A percentile compares a stretch with the other conserved stretches of the same genome.
Conservation (phyloP, 345 rosid species). For the Odontarrhena argentea region DNA sequence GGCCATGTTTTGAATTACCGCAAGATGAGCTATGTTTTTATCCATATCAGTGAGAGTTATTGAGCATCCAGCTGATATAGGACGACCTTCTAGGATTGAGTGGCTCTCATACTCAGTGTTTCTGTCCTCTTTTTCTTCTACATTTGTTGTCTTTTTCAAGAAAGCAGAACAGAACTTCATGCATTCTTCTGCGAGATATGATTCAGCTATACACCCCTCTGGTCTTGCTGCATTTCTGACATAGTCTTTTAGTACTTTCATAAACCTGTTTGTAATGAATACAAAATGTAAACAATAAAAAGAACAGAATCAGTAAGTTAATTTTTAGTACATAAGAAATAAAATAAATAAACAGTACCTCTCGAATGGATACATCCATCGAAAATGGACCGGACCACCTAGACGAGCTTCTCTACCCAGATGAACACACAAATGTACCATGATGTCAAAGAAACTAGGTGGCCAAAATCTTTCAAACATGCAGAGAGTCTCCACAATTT, state of each 20-base stretch:
- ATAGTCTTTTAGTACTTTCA: not conserved
- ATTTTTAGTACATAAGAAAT: too few species aligned
- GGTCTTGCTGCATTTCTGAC: too few species aligned
- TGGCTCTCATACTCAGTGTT: not conserved
- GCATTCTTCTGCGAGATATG: not conserved
- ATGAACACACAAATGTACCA: not conserved
- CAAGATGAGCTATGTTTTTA: too few species aligned
- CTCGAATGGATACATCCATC: not conserved
- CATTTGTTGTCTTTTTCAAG: not conserved
- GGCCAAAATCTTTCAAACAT: not conserved
- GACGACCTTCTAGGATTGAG: not conserved
- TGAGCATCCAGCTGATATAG: not conserved
- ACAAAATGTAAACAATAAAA: too few species aligned
- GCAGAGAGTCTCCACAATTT: not conserved
- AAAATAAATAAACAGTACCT: not conserved
- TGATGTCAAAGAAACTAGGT: not conserved
- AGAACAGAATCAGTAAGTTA: too few species aligned
- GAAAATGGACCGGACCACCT: not conserved
- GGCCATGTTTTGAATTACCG: too few species aligned
- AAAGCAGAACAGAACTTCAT: not conserved
- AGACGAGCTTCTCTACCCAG: not conserved
- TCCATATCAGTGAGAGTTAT: too few species aligned
- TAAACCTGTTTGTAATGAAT: not conserved
- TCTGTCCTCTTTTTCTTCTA: not conserved
- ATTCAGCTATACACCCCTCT: slow-evolving; percentile 3